Evolutionary conservation across 2,329 filamentous ascomycete genomes (phyloP), one percentile per base, ranked within the genome.

Genomic region (Seiridium cupressi): DNA sequence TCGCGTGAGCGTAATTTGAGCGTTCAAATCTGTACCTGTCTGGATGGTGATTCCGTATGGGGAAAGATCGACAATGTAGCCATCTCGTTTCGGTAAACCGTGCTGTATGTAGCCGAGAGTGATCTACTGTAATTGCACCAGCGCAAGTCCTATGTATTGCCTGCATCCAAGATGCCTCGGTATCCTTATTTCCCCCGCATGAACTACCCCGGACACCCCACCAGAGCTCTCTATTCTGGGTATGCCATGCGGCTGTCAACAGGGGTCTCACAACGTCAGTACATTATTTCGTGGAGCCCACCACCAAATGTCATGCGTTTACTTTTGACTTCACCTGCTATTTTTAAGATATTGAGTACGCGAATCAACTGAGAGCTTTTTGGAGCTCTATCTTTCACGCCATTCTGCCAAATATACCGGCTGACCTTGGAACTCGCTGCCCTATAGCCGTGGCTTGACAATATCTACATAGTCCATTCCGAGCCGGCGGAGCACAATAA

Each of bases 111-210:
- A 42, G 7, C 13, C 7, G 38, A 42, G 13, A 42, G 38, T 13
- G 13, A 42, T 42, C 13, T 42, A 1, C 38, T 13, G 7, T 42
- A 42, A 7, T 13, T 8, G 2, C 7, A 42, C 7, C 38, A 8
- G 38, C 18, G 18, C 18, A 26, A 26, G 18, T 26, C 18, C 18
- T 26, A 26, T 46, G 44, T 13, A 18, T 18, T 32, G 13, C 3
- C 9, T 11, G 35, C 5, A 38, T 34, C 18, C 38, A 57, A 66
- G 60, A 60, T 69, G 64, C 70, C 69, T 70, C 65, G 69, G 69
- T 61, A 66, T 40, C 44, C 13, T 40, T 65, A 49, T 62, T 60
- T 38, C 64, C 65, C 63, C 63, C 40, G 62, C 61, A 57, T 36
- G 34, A 18, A 35, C 40, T 61, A 67, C 64, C 61, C 62, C 63